A percentile compares a stretch with the other conserved stretches of the same genome.
These are phyloP conservation scores for Hypholoma sublateritium DNA, from an alignment of 768 basidiomycete species.

Conservation along the genomic window DNA sequence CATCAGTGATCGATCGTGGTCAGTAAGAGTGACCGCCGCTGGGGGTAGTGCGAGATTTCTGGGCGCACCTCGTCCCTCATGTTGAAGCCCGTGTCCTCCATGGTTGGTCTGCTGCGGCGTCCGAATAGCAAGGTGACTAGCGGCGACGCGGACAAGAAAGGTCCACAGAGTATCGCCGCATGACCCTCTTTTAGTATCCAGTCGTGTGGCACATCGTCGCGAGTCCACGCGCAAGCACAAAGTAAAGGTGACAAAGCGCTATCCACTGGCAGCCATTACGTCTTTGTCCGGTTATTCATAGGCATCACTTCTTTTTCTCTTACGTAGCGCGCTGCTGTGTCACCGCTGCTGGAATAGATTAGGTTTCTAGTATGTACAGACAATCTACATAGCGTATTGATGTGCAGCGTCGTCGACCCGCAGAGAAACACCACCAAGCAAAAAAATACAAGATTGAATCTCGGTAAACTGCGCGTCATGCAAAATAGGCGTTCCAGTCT, in stretches of 20 bases:
- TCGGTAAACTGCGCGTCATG: not conserved
- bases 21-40: not conserved
- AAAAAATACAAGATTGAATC: not conserved
- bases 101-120: not conserved
- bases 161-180: not conserved
- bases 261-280: not conserved
- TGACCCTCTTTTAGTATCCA: not conserved
- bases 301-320: not conserved
- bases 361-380: not conserved
- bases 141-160: not conserved
- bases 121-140: not conserved
- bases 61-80: conserved; percentile 3
- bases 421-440: not conserved
- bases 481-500: conserved; percentile 1
- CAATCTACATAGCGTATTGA: not conserved
- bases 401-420: not conserved
- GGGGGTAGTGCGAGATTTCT: not conserved
- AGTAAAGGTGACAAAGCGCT: not conserved
- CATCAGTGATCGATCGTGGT: not conserved
- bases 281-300: not conserved
- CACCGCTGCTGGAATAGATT: not conserved
- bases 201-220: not conserved
- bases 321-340: not conserved
- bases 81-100: not conserved
- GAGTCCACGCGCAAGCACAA: not conserved